Conservation (phyloP, 73 alveolate species). For the Paramecium biaurelia region DNA sequence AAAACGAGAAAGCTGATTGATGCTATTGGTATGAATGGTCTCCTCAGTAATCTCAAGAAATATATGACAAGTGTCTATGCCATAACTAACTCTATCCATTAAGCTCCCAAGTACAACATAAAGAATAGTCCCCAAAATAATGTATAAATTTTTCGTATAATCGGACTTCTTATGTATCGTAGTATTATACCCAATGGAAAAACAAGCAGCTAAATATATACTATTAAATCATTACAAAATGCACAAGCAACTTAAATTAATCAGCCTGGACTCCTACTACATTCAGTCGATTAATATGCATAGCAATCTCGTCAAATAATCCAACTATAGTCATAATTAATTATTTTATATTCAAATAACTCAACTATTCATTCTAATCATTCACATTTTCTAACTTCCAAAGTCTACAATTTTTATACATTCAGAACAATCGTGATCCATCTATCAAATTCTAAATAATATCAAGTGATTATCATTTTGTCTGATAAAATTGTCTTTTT, state of each 20-base stretch:
- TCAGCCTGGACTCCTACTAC: conserved; percentile 8
- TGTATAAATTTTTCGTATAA: neutral
- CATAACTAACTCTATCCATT: conserved; percentile 23
- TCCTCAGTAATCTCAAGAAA: neutral
- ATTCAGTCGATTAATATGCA: neutral
- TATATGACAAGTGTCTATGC: neutral
- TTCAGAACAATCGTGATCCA: no score
- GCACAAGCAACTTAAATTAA: conserved; percentile 30
- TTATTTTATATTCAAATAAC: neutral
- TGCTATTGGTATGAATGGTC: conserved; percentile 37
- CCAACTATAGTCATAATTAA: neutral
- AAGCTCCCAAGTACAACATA: conserved; percentile 31
- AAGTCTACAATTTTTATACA: neutral
- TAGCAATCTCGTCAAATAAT: conserved; percentile 3
- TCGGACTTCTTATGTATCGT: neutral
- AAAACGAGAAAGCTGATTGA: neutral
- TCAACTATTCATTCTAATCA: neutral
- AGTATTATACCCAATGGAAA: neutral
- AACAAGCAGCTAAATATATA: neutral
- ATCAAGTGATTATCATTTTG: neutral
- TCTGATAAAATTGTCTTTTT: no score
- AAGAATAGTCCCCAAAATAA: conserved; percentile 6
- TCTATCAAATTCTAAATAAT: no score
- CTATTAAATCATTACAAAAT: neutral
- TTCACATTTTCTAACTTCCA: neutral